Evolutionary conservation across 345 rosid genomes (phyloP).

Genomic region (Brassica incana): DNA sequence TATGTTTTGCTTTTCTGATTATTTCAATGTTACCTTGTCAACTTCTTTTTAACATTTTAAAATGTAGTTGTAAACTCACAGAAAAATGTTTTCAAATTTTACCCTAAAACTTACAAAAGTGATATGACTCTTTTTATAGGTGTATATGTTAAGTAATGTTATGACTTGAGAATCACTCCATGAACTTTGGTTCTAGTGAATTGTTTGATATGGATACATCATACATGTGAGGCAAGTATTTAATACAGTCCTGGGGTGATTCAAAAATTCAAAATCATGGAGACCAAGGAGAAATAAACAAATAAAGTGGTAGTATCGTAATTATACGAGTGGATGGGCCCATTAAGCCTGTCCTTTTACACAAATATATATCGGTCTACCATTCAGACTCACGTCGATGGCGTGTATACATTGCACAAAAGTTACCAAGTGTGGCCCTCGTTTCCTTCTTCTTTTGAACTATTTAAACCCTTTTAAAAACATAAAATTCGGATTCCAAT

Average conservation of each 20-base stretch:
- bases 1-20: conserved; percentile 15
- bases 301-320: conserved; percentile 6
- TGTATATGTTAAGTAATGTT: neutral
- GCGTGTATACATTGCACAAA: conserved; percentile 37
- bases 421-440: conserved; percentile 30
- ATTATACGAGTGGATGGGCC: neutral
- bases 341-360: conserved; percentile 8
- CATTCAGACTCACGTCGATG: conserved; percentile 40
- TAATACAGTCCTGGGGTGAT: neutral
- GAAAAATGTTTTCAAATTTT: neutral
- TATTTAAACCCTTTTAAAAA: neutral
- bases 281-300: neutral
- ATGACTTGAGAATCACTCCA: conserved; percentile 3
- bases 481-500: conserved; percentile 7
- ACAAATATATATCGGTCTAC: conserved; percentile 24
- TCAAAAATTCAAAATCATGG: conserved; percentile 20
- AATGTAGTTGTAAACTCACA: neutral
- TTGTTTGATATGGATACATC: neutral
- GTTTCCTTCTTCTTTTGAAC: neutral
- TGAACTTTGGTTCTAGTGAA: neutral
- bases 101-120: neutral
- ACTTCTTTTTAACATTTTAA: neutral
- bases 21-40: conserved; percentile 17
- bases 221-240: neutral
- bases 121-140: neutral